These are phyloP conservation scores for Ramaria sp. DNA, from an alignment of 768 basidiomycete species.

Conservation along the genomic window DNA sequence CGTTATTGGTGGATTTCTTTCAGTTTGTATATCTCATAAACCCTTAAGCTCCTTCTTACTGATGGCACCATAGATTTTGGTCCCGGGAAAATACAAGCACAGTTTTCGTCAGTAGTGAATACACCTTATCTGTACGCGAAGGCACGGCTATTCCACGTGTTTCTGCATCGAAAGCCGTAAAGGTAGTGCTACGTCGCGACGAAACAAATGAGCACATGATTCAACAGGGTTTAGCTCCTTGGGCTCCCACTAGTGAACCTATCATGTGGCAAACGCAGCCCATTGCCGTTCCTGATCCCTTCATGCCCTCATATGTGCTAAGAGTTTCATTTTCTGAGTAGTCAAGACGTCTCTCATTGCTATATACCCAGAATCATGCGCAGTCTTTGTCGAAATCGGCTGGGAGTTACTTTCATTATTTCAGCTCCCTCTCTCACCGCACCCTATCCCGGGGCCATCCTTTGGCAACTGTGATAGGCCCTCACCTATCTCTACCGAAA, in stretches of 20 bases:
- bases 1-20: neutral
- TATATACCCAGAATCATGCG: conserved; percentile 6
- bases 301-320: conserved; percentile 11
- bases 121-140: neutral
- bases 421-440: neutral
- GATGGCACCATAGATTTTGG: conserved; percentile 2
- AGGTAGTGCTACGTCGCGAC: neutral
- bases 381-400: neutral
- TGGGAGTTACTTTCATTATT: conserved; percentile 3
- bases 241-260: neutral
- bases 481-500: neutral
- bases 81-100: neutral
- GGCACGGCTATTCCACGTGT: neutral
- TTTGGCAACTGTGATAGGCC: neutral
- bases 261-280: conserved; percentile 11
- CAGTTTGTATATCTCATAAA: neutral
- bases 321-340: neutral
- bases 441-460: conserved; percentile 1
- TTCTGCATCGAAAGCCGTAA: neutral
- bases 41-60: neutral
- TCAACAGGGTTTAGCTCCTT: neutral
- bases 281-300: conserved; percentile 19
- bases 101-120: neutral
- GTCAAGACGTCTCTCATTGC: neutral
- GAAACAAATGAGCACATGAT: neutral